Base-by-base conservation (phyloP, 768 basidiomycete species). In the Pulveroboletus sp. region DNA sequence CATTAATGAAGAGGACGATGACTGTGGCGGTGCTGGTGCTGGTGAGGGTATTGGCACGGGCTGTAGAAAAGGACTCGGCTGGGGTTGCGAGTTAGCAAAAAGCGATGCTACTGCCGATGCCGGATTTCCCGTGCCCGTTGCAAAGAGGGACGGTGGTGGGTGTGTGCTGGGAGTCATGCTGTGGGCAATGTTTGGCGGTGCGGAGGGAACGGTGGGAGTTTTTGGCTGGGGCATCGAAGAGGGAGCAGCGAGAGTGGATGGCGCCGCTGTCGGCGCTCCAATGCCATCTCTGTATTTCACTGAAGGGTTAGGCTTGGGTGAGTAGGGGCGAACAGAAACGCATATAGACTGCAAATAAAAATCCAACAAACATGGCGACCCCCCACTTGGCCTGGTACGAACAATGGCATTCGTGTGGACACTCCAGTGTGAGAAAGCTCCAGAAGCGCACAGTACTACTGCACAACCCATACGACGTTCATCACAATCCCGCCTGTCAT, bases 91-190 rank as follows among this genome's bases (percentile, higher is more conserved):
- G 37, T 52, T 57, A 0, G 59, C 36, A 46, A 65, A 52, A n/a
- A 61, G 29, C 0, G 62, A 53, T 16, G 55, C 42, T 19, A 48
- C 52, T 29, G 54, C 52, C 7, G 60, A 51, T 1, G 49, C 41
- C 13, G 49, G 27, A n/a, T 48, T 58, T 27, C 55, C 57, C 11
- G 53, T 26, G 9, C 56, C 51, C n/a, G 58, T 50, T 26, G 56
- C 56, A 20, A 64, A 57, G 37, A 67, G 57, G 27, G 60, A 59
- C 16, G 57, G 64, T 1, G 71, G 60, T 26, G 65, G 65, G 39
- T 67, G 65, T 1, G 67, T 67, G 17, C 56, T 68, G 16, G 65
- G 65, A 1, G 65, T 67, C 64, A 68, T 66, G 27, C 64, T 68
- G 31, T 65, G 58, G 3, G 26, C 3, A 2, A 64, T 47, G 10